Base-by-base conservation (phyloP, 176 grass and related monocot species). In the Oryza glaberrima region DNA sequence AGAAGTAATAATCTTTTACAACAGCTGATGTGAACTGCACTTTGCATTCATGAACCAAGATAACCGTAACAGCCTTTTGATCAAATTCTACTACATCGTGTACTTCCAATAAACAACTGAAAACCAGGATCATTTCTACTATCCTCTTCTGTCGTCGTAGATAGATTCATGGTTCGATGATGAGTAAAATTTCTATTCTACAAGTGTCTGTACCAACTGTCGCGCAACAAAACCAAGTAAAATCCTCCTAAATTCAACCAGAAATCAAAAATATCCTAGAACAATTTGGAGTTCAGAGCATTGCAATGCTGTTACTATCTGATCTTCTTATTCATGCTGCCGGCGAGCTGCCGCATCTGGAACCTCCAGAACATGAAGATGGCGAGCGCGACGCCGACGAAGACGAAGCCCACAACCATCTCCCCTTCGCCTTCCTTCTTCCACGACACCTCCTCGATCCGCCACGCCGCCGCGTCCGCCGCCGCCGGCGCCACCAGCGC, bases 281-380 rank as follows among this genome's bases (percentile, higher is more conserved):
- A 32, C 30, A 32, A 32, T 32, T 40, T 13, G 11, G 49, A 54
- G 5, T 56, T 2, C 2, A 61, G 11, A n/a, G 69, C 11, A 22
- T 17, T 25, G 48, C 22, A 40, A 9, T 76, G 7, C 9, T 44
- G 40, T 22, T 73, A 61, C 78, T 90, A 93, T 77, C 80, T 86
- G 17, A 65, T 94, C 79, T 96, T 98, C 91, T 98, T 98, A 86
- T 92, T 95, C 90, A 98, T 81, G 85, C 83, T 90, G 70, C 83
- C 60, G 23, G 75, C 88, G 11, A 98, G 86, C 76, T 95, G 89
- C 17, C 86, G 65, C 90, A 96, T 96, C 88, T 96, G 96, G 84
- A 95, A 98, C 77, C 96, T 94, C 93, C 93, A 98, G 83, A 78
- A 92, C 86, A 94, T 81, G 82, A 98, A 95, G 77, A 89, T 85